Base-by-base conservation (phyloP, 495 filamentous ascomycete species). In the Hyaloscypha bicolor region DNA sequence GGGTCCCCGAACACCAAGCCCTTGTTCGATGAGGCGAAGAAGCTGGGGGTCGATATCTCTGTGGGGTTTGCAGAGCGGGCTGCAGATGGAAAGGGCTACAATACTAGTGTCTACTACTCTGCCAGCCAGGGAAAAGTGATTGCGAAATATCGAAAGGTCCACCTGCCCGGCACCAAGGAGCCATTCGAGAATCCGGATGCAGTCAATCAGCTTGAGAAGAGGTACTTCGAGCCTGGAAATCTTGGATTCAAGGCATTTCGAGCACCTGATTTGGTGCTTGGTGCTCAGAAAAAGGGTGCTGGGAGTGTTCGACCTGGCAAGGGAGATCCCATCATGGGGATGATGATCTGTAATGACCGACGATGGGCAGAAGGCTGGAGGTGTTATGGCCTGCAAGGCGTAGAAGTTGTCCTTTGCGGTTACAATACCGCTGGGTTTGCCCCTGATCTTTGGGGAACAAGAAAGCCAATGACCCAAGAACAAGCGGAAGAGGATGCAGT, bases 321-420 rank as follows among this genome's bases (percentile, higher is more conserved):
- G 60, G 78, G 79, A 9, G 81, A 83, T 69, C 81, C 82, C 2
- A 80, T 84, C 35, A 52, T 82, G 31, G 82, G 82, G 2, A 82
- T 84, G 80, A 73, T 84, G 73, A 81, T 84, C 67, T 83, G 82
- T 73, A 84, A 83, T 63, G 82, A 83, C 68, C 68, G 81, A 6
- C 76, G 80, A 31, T 84, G 82, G 82, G 75, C 79, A 9, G 82
- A 84, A 60, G 75, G 74, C 1, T 84, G 82, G 81, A 71, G 82
- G 1, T 75, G 75, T 9, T 76, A 79, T 64, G 78, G 79, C 0
- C 74, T 84, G 4, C 79, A 84, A 63, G 82, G 82, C 12, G 75
- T 77, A 9, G 82, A 84, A 66, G 69, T 84, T 61, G 72, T 84
- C 9, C 72, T 80, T 22, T 79, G 76, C 63, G 82, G 82, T 0